These are phyloP conservation scores for Fusarium burgessii DNA, from an alignment of 2,329 filamentous ascomycete species.

Conservation along the genomic window DNA sequence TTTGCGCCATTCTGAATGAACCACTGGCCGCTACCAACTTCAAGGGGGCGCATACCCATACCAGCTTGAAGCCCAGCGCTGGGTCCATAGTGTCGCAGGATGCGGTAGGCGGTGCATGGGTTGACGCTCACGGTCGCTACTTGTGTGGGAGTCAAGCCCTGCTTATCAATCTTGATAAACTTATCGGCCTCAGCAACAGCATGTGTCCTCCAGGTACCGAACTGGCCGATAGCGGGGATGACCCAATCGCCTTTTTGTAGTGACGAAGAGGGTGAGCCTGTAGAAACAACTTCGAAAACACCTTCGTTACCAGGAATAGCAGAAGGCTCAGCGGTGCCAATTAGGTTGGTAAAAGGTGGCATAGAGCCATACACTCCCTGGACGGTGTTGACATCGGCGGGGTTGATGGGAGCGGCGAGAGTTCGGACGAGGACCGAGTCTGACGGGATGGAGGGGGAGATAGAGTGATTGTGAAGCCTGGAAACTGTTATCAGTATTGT, in stretches of 20 bases:
- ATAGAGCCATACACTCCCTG: slow-evolving; percentile 95
- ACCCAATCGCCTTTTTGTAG: slow-evolving; percentile 90
- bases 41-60: slow-evolving; percentile 59
- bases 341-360: slow-evolving; percentile 78
- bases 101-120: slow-evolving; percentile 92
- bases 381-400: slow-evolving; percentile 97
- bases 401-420: slow-evolving; percentile 93
- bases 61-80: slow-evolving; percentile 59
- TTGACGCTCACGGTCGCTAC: slow-evolving; percentile 92
- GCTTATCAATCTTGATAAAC: slow-evolving; percentile 77
- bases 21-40: slow-evolving; percentile 77
- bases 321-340: slow-evolving; percentile 81
- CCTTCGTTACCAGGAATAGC: slow-evolving; percentile 92
- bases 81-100: slow-evolving; percentile 83
- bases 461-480: slow-evolving; percentile 79
- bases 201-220: slow-evolving; percentile 96
- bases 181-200: slow-evolving; percentile 70
- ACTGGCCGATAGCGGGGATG: slow-evolving; percentile 83
- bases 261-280: slow-evolving; percentile 66
- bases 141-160: slow-evolving; percentile 79
- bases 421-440: slow-evolving; percentile 81
- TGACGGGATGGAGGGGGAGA: slow-evolving; percentile 77
- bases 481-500: neutral
- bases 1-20: slow-evolving; percentile 98
- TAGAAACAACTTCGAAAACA: slow-evolving; percentile 86